A percentile compares a stretch with the other conserved stretches of the same genome.
Evolutionary conservation across 768 basidiomycete genomes (phyloP).

Genomic region (Jaapia argillacea): DNA sequence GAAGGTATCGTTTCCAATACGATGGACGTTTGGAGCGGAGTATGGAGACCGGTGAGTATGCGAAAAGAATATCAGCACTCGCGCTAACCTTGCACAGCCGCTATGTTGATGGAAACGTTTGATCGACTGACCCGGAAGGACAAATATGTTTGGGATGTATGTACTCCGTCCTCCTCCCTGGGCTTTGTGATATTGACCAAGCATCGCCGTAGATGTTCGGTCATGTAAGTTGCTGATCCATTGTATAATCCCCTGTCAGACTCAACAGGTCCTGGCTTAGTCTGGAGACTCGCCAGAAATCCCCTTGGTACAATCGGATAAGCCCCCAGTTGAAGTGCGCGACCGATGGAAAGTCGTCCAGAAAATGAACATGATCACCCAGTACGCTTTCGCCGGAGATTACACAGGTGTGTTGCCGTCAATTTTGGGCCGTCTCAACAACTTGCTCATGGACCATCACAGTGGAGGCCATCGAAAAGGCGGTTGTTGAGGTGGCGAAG

Average conservation of each 20-base stretch:
- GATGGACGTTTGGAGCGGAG: slow-evolving; percentile 56
- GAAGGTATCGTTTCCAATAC: slow-evolving; percentile 64
- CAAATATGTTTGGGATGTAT: slow-evolving; percentile 71
- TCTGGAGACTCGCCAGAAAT: slow-evolving; percentile 57
- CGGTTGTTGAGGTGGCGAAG: slow-evolving; percentile 48
- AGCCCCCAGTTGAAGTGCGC: slow-evolving; percentile 40
- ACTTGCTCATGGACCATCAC: slow-evolving; percentile 7
- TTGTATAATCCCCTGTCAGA: neutral
- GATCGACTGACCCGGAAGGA: slow-evolving; percentile 51
- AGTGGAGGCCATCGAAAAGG: slow-evolving; percentile 60
- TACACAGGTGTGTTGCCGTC: slow-evolving; percentile 35
- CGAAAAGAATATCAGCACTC: neutral
- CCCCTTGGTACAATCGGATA: slow-evolving; percentile 35
- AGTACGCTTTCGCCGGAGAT: slow-evolving; percentile 62
- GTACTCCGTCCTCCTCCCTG: slow-evolving; percentile 15
- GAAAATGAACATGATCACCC: slow-evolving; percentile 60
- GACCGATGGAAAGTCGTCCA: slow-evolving; percentile 60
- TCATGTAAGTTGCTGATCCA: slow-evolving; percentile 34
- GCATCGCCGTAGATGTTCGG: slow-evolving; percentile 46
- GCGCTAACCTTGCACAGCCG: slow-evolving; percentile 27
- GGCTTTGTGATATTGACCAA: slow-evolving; percentile 1
- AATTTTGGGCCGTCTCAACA: neutral
- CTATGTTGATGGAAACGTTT: slow-evolving; percentile 69
- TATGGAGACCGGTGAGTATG: slow-evolving; percentile 46
- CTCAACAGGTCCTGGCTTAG: slow-evolving; percentile 18